Percentiles rank a stretch among this genome's conserved stretches.
Conservation (phyloP, 78 protist species). For the Dictyostelium purpureum region DNA sequence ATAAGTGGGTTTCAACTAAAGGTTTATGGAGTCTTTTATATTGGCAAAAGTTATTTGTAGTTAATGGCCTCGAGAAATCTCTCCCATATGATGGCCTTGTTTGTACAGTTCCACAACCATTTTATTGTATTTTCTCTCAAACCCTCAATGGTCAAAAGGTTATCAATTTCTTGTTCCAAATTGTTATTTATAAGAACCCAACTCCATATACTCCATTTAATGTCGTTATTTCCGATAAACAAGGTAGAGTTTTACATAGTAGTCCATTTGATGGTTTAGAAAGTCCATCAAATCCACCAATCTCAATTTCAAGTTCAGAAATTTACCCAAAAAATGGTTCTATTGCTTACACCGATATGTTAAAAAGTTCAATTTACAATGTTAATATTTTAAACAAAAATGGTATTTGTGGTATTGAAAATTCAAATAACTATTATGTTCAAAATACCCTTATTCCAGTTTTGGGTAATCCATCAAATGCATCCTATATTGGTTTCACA, state of each 20-base stretch:
- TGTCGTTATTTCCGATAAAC: background rate
- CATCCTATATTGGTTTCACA: background rate
- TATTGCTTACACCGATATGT: background rate
- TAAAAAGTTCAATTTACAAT: background rate
- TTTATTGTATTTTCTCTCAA: background rate
- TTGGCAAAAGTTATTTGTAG: background rate
- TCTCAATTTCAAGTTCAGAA: background rate
- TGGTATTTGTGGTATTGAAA: background rate
- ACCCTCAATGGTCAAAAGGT: background rate
- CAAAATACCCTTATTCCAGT: background rate
- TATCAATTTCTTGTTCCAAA: background rate
- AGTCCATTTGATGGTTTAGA: background rate
- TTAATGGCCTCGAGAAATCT: background rate
- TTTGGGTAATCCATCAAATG: background rate
- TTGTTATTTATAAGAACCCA: background rate
- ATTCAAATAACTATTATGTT: background rate
- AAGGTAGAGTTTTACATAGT: background rate
- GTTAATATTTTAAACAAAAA: background rate
- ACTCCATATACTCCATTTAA: background rate
- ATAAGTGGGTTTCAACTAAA: background rate
- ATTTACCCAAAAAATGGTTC: slow-evolving; percentile 2
- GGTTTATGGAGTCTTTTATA: background rate
- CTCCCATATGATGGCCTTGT: background rate
- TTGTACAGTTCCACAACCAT: background rate
- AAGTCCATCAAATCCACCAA: background rate